A percentile compares a stretch with the other conserved stretches of the same genome.
phyloP scores from a whole-genome alignment of 2,329 filamentous ascomycete species.

The Dendryphion nanum region DNA sequence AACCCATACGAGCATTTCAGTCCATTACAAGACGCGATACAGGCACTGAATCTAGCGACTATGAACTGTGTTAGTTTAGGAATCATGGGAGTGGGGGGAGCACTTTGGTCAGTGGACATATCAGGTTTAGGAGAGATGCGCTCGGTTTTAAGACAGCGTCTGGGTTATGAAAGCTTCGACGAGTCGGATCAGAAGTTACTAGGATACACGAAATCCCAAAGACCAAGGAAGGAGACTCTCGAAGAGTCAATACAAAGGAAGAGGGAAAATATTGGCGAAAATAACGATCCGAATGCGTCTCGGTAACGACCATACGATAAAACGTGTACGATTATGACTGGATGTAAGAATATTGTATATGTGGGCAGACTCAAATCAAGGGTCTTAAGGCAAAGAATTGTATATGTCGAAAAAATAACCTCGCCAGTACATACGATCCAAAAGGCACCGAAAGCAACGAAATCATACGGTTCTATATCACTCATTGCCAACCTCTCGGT shows the following conservation, averaged over 20 bases:
- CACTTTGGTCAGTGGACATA: slow-evolving; percentile 76
- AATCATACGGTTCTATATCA: too few relatives aligned
- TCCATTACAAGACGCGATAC: slow-evolving; percentile 70
- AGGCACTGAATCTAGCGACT: slow-evolving; percentile 83
- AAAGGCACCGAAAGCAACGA: too few relatives aligned
- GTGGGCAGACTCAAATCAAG: too few relatives aligned
- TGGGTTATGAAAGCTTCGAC: slow-evolving; percentile 58
- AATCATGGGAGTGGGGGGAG: slow-evolving; percentile 71
- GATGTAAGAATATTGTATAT: too few relatives aligned
- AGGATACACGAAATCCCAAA: too few relatives aligned
- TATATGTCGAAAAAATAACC: too few relatives aligned
- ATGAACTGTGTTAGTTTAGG: slow-evolving; percentile 77
- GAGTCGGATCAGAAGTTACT: too few relatives aligned
- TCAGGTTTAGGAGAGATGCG: slow-evolving; percentile 52
- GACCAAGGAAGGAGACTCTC: slow-evolving; percentile 14
- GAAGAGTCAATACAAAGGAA: slow-evolving; percentile 46
- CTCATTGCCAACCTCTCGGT: too few relatives aligned
- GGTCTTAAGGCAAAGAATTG: too few relatives aligned
- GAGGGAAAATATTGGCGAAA: slow-evolving; percentile 48
- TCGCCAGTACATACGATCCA: too few relatives aligned
- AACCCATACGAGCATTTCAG: slow-evolving; percentile 52
- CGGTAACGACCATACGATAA: slow-evolving; percentile 12
- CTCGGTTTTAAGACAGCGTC: slow-evolving; percentile 58
- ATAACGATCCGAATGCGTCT: slow-evolving; percentile 6
- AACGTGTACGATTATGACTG: too few relatives aligned